phyloP scores from a whole-genome alignment of 306 rosid species.

The Dalbergia cultrata region DNA sequence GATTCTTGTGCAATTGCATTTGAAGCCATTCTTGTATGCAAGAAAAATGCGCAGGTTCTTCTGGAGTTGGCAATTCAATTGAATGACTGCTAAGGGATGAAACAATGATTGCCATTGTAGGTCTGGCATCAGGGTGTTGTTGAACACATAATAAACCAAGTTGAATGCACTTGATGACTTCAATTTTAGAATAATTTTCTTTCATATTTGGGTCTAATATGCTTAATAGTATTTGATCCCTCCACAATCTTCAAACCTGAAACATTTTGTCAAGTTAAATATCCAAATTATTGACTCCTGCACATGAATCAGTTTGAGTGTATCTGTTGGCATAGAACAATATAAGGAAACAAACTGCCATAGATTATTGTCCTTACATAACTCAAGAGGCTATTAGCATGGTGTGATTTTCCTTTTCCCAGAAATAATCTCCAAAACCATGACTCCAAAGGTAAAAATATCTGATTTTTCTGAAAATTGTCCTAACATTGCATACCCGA shows the following conservation, averaged over 20 bases:
- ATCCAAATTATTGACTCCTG: not conserved
- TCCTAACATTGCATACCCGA: too few species aligned
- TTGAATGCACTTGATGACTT: not conserved
- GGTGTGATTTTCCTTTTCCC: too few species aligned
- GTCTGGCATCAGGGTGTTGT: constrained; percentile 47
- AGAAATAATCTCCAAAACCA: too few species aligned
- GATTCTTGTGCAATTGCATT: too few species aligned
- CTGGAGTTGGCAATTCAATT: constrained; percentile 40
- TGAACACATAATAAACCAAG: constrained; percentile 59
- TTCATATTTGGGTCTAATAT: constrained; percentile 47
- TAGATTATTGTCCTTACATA: too few species aligned
- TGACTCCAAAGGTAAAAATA: too few species aligned
- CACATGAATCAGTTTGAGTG: too few species aligned
- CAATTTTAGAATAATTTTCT: not conserved
- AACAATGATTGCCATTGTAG: constrained; percentile 47
- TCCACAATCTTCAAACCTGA: constrained; percentile 56
- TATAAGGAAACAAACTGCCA: too few species aligned
- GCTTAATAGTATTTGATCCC: constrained; percentile 33
- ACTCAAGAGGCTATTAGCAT: too few species aligned
- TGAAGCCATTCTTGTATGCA: too few species aligned
- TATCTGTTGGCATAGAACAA: too few species aligned
- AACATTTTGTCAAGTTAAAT: not conserved
- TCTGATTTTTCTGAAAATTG: too few species aligned
- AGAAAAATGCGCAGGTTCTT: constrained; percentile 29
- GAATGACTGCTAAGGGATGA: not conserved